phyloP scores from a whole-genome alignment of 768 basidiomycete genomes.

The Trametes cubensis region DNA sequence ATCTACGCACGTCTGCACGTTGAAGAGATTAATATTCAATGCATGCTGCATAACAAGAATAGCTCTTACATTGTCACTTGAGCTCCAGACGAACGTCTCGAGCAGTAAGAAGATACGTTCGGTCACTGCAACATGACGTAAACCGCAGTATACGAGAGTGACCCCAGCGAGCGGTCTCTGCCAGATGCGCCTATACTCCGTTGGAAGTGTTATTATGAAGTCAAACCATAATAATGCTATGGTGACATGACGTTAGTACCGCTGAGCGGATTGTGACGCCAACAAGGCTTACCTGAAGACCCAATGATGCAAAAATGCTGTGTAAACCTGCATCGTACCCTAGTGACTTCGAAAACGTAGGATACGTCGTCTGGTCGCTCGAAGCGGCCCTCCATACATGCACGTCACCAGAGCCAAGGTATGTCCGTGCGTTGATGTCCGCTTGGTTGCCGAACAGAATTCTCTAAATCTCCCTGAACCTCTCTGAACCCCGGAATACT shows the following conservation, averaged over 20 bases:
- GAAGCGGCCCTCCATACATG: background rate
- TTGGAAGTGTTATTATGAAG: background rate
- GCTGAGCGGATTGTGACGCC: too few species aligned
- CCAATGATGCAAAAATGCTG: constrained; percentile 14
- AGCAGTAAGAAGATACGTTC: constrained; percentile 6
- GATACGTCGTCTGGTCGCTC: background rate
- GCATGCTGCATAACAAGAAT: background rate
- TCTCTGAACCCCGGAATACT: too few species aligned
- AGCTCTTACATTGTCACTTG: background rate
- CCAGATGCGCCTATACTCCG: constrained; percentile 11
- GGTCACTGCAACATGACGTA: constrained; percentile 1
- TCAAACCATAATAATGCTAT: constrained; percentile 19
- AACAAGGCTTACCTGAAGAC: background rate
- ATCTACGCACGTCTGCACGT: too few species aligned
- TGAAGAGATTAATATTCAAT: too few species aligned
- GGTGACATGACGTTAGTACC: background rate
- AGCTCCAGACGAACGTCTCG: background rate
- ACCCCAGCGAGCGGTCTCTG: background rate
- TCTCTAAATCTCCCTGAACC: too few species aligned
- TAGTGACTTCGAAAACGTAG: background rate
- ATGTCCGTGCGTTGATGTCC: too few species aligned
- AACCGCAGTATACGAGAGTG: constrained; percentile 1
- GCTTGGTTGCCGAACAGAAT: too few species aligned
- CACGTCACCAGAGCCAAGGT: too few species aligned
- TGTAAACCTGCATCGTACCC: background rate